Evolutionary conservation across 768 basidiomycete species (phyloP).

Genomic region (Pleurotus sapidus): DNA sequence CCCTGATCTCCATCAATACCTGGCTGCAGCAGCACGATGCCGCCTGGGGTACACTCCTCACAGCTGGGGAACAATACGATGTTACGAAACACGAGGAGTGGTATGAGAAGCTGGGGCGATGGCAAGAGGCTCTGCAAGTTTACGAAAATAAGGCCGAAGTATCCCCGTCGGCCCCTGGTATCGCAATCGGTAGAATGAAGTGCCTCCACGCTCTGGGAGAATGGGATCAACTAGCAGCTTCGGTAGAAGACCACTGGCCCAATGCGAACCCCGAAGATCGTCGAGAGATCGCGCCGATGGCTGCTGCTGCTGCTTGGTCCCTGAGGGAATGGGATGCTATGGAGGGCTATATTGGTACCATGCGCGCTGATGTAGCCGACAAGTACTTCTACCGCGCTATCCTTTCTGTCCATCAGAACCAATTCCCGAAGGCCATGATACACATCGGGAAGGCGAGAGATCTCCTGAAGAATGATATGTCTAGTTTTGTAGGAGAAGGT

Average conservation of each 20-base stretch:
- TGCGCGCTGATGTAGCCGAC: conserved; percentile 92
- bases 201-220: conserved; percentile 97
- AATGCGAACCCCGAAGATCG: conserved; percentile 81
- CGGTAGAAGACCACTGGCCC: conserved; percentile 87
- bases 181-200: conserved; percentile 89
- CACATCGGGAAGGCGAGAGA: conserved; percentile 95
- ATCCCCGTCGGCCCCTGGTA: conserved; percentile 75
- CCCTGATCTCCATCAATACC: conserved; percentile 94
- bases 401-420: conserved; percentile 92
- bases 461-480: conserved; percentile 85
- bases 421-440: conserved; percentile 84
- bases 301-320: conserved; percentile 96
- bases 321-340: conserved; percentile 96
- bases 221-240: conserved; percentile 87
- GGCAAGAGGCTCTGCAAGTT: conserved; percentile 88
- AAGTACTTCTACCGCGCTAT: conserved; percentile 96
- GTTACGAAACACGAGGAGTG: conserved; percentile 94
- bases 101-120: conserved; percentile 95
- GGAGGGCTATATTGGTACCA: conserved; percentile 94
- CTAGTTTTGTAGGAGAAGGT: conserved; percentile 89
- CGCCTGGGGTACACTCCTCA: conserved; percentile 93
- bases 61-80: conserved; percentile 87
- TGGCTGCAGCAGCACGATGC: conserved; percentile 96
- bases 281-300: conserved; percentile 92
- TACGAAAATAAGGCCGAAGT: conserved; percentile 77